Evolutionary conservation across 768 basidiomycete species (phyloP), one percentile per base, ranked within the genome.

Genomic region (Kwoniella bestiolae): DNA sequence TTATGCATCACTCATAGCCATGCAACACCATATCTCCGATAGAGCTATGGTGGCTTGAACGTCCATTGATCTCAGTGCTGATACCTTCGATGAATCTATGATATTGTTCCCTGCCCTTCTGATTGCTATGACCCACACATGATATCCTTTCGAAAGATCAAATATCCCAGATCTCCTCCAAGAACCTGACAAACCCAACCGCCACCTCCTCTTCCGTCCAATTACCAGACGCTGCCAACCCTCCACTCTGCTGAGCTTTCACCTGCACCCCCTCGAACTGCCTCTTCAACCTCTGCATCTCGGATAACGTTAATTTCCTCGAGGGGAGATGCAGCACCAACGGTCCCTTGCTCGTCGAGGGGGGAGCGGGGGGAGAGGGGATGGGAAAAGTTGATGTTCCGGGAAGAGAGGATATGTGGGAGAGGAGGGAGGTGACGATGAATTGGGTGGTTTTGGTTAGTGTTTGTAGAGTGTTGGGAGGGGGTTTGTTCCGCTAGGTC

Each of bases 251-350:
- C 28, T 78, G 70, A 6, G 91, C 92, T 72, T 92, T 93, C 78
- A 90, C 92, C 79, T 97, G 93, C 34, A 91, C 85, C 3, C 87
- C 86, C 32, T 95, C 90, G 75, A 95, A 98, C 79, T 97, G 94
- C 46, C 94, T 85, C 79, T 95, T 97, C 46, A 90, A 82, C 29
- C 94, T 85, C 79, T 95, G 94, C 60, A 96, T 84, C 82, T 95
- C 92, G 0, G 91, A 88, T 5, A 97, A 84, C 38, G 93, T 92
- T 29, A 96, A 70, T 64, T 85, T 85, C 5, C 91, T 88, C 41
- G 85, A 76, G 21, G 60, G 49, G 18, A 95, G 86, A 12, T 82
- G 83, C 55, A 95, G 81, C 9, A 81, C 77, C n/a, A 85, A 66
- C 1, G 71, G 16, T 0, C 63, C 51, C 47, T 66, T 63, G 38